Base-by-base conservation (phyloP, 345 rosid species). In the Aegle marmelos region DNA sequence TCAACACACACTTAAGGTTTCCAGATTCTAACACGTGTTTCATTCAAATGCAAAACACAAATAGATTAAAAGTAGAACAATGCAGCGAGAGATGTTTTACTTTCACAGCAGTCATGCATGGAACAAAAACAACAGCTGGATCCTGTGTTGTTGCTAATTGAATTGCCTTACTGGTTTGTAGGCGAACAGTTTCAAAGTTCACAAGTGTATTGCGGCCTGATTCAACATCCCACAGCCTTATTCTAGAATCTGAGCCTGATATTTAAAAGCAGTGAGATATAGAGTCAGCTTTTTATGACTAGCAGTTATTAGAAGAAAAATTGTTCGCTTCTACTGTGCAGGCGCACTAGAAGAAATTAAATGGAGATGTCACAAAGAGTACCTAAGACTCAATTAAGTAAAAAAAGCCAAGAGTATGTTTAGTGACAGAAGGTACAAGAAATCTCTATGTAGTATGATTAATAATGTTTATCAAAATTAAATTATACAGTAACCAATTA, bases 141-240 rank as follows among this genome's bases (percentile, higher is more conserved):
- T 92, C 91, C 73, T 87, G 86, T 33, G 91, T 85, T 28, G 89
- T 77, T 37, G 96, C 94, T 73, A 96, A 68, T 70, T 92, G 94
- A 68, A 92, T 89, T 7, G 87, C 83, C 82, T 89, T 93, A 88
- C 81, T 92, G 8, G 94, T 86, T 79, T 96, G 99, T 10, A 96
- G 75, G 78, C 92, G 98, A 41, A 82, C 96, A 48, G 90, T 95
- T 86, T 91, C 99, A 64, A 81, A 94, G 91, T 96, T 96, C 83
- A 96, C 89, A 25, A 93, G 98, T 9, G 99, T 95, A 78, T 93
- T 92, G 89, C 91, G 79, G 78, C 99, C 99, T 74, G 98, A 92
- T 85, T 90, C 91, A 69, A 88, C 78, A 80, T 95, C 99, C 99
- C 99, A 95, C 84, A 94, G 78, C 81, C 97, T 87, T 87, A 94